phyloP scores from a whole-genome alignment of 805 yeast species.

The Yamadazyma laniorum region DNA sequence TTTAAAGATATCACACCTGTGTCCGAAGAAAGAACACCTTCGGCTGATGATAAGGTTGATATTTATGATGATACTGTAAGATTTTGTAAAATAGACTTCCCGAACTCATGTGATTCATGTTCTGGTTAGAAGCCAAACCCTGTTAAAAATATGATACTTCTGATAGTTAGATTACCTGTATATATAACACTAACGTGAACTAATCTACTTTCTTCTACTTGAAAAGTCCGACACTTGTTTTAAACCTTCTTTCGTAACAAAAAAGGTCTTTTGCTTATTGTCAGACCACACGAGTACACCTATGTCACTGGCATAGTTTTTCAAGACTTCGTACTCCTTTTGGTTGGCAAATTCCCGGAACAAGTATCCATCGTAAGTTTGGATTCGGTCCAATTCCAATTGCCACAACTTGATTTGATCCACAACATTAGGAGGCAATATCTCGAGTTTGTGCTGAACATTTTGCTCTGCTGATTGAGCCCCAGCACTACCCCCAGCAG shows the following conservation, averaged over 20 bases:
- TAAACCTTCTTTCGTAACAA: conserved; percentile 85
- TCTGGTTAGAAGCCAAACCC: conserved; percentile 22
- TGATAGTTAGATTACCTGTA: conserved; percentile 5
- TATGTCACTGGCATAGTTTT: conserved; percentile 80
- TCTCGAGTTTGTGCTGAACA: conserved; percentile 52
- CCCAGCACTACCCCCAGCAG: conserved; percentile 22
- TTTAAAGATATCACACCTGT: not conserved
- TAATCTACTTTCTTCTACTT: conserved; percentile 45
- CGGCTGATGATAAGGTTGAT: conserved; percentile 11
- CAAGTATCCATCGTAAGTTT: conserved; percentile 80
- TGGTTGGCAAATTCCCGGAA: conserved; percentile 81
- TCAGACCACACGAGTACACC: conserved; percentile 93
- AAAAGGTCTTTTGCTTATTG: conserved; percentile 64
- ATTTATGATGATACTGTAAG: conserved; percentile 36
- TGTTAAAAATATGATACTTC: not conserved
- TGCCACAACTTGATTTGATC: conserved; percentile 98
- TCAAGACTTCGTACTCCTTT: conserved; percentile 70
- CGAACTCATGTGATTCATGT: conserved; percentile 40
- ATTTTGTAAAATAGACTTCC: conserved; percentile 27
- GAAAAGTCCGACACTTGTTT: conserved; percentile 90
- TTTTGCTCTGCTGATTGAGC: conserved; percentile 22
- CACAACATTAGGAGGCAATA: conserved; percentile 92
- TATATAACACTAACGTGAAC: conserved; percentile 1
- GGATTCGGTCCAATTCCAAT: conserved; percentile 88
- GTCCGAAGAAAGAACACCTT: not conserved